Base-by-base conservation (phyloP, 257 asterid species). In the Solanum medicagineum region DNA sequence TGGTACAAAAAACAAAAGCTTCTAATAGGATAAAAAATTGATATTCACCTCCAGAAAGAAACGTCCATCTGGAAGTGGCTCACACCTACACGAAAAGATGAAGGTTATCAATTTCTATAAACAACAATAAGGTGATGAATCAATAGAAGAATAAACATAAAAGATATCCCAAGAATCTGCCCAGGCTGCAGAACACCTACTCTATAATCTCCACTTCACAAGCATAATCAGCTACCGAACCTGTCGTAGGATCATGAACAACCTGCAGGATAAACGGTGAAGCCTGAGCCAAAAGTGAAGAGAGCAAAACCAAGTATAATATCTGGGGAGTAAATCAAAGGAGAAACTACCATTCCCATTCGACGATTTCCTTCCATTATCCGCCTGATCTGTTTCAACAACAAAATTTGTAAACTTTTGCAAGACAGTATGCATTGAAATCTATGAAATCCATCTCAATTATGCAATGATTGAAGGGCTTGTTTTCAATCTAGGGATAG, bases 1-100 rank as follows among this genome's bases (percentile, higher is more conserved):
- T 55, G 81, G 68, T 66, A 83, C 16, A 88, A 75, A 53, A 53
- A 17, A 53, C 40, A 59, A 54, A 55, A 17, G 74, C 56, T 68
- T 57, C n/a, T 45, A 85, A 83, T 14, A 32, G 5, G 32, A 44
- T 66, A 74, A 56, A 54, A 62, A 56, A 15, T 57, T 60, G 20
- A 81, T 83, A 69, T 85, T 87, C 88, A 97, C 99, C 99, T 97
- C 99, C 69, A 97, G 90, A 90, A 93, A 95, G 91, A 97, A 97
- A 83, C 99, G 97, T 15, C 99, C 99, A 89, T 97, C 99, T 77
- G 98, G 97, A 88, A 97, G 98, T 85, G 99, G 99, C 88, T 97
- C 99, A 74, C 98, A 97, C 83, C 99, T 97, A 92, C 94, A 93
- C 83, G 88, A 88, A 87, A 88, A 88, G 84, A 32, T 83, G 69